Evolutionary conservation across 345 rosid species (phyloP).

Genomic region (Isatis tinctoria): DNA sequence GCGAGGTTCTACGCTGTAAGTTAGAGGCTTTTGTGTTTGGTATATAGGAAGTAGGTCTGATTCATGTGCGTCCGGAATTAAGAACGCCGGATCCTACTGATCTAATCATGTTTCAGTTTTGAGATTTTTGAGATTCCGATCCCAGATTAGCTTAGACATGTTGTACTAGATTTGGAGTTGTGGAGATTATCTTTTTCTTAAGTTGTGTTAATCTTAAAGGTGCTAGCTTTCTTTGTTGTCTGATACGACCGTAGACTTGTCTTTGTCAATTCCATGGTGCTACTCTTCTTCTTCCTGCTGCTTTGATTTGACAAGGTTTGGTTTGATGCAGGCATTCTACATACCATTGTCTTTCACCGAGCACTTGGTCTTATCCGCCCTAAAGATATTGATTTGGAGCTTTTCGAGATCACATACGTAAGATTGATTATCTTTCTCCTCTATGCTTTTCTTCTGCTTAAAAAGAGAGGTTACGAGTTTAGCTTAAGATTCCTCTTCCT

Average conservation of each 20-base stretch:
- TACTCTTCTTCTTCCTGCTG: background rate
- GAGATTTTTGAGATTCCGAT: background rate
- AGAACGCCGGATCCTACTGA: background rate
- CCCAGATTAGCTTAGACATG: background rate
- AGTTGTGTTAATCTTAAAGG: background rate
- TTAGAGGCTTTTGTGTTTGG: background rate
- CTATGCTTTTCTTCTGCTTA: background rate
- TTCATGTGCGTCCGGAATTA: background rate
- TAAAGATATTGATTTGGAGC: slow-evolving; percentile 86
- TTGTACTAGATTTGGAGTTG: background rate
- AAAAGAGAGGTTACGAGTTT: background rate
- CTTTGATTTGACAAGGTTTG: background rate
- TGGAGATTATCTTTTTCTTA: background rate
- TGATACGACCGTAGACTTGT: background rate
- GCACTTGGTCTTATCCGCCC: slow-evolving; percentile 94
- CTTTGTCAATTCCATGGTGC: background rate
- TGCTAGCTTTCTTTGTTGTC: background rate
- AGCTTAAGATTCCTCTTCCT: background rate
- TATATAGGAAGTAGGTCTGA: background rate
- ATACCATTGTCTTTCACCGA: slow-evolving; percentile 84
- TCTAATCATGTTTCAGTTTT: background rate
- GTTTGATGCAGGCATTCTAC: slow-evolving; percentile 66
- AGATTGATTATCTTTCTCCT: slow-evolving; percentile 12
- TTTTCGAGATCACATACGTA: slow-evolving; percentile 84
- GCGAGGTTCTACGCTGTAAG: slow-evolving; percentile 89